Percentiles rank a stretch among this genome's conserved stretches.
Evolutionary conservation across 177 flowering plant genomes (phyloP).

Genomic region (Vitis hybrid): DNA sequence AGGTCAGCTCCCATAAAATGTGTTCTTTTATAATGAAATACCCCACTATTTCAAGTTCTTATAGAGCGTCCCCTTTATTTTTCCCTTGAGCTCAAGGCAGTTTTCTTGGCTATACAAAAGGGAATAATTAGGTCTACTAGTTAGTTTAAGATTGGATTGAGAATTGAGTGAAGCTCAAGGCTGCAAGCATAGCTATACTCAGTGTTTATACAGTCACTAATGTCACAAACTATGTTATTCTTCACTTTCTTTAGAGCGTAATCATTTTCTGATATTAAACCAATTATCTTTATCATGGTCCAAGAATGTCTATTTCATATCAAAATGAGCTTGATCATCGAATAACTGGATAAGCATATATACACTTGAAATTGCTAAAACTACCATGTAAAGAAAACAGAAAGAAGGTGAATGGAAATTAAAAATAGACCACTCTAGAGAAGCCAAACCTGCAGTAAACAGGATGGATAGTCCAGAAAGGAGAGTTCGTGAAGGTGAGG

Average conservation of each 20-base stretch:
- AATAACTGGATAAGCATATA: not conserved
- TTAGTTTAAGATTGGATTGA: too few relatives aligned
- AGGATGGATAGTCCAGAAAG: constrained; percentile 99
- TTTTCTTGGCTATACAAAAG: too few relatives aligned
- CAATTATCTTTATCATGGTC: not conserved
- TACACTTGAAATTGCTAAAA: not conserved
- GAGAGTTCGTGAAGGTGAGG: constrained; percentile 86
- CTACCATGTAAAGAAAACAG: not conserved
- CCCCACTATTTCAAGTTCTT: too few relatives aligned
- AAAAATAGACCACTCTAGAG: not conserved
- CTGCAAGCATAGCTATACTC: too few relatives aligned
- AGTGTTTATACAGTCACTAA: too few relatives aligned
- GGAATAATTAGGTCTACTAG: too few relatives aligned
- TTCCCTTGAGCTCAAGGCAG: too few relatives aligned
- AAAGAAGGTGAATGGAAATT: not conserved
- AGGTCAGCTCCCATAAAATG: too few relatives aligned
- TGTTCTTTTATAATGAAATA: too few relatives aligned
- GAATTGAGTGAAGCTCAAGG: too few relatives aligned
- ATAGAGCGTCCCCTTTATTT: too few relatives aligned
- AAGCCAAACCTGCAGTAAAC: constrained; percentile 82
- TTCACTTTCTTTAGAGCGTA: not conserved
- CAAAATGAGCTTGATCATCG: not conserved
- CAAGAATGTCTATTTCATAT: not conserved
- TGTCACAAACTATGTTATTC: too few relatives aligned
- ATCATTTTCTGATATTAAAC: constrained; percentile 3